Percentiles rank a stretch among this genome's conserved stretches.
Evolutionary conservation across 495 filamentous ascomycete species (phyloP).

Genomic region (Rusavskia elegans): DNA sequence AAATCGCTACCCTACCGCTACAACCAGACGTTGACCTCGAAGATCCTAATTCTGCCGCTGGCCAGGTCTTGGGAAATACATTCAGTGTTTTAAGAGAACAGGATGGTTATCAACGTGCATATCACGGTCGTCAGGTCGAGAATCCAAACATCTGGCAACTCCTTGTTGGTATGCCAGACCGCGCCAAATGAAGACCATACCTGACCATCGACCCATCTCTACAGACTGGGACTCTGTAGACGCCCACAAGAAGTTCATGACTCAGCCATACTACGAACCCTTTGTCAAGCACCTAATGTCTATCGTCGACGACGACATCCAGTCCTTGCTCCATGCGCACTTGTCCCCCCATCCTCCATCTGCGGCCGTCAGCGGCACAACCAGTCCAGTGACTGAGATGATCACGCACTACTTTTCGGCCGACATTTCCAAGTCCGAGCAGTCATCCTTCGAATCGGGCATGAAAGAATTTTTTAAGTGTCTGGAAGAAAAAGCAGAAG

Average conservation of each 20-base stretch:
- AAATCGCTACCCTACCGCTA: constrained; percentile 12
- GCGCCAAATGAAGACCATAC: background rate
- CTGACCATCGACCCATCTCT: background rate
- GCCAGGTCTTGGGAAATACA: constrained; percentile 7
- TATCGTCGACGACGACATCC: constrained; percentile 3
- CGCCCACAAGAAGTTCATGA: constrained; percentile 10
- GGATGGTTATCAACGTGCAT: constrained; percentile 10
- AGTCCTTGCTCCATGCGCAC: constrained; percentile 7
- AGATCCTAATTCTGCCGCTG: constrained; percentile 4
- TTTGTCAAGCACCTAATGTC: constrained; percentile 9
- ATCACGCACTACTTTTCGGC: constrained; percentile 4
- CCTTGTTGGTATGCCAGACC: constrained; percentile 3
- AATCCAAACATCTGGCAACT: constrained; percentile 9
- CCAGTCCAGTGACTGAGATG: constrained; percentile 19
- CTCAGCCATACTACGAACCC: constrained; percentile 6
- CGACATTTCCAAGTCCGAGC: background rate
- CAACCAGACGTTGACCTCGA: constrained; percentile 8
- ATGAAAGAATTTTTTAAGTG: constrained; percentile 20
- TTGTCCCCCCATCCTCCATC: constrained; percentile 15
- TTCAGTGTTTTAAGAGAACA: constrained; percentile 9
- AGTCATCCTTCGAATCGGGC: constrained; percentile 13
- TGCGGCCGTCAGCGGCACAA: constrained; percentile 17
- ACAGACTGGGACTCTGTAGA: constrained; percentile 13
- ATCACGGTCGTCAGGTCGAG: constrained; percentile 10
- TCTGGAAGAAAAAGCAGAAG: constrained; percentile 17